phyloP scores from a whole-genome alignment of 2,329 filamentous ascomycete genomes.

The Orbilia ellipsospora region DNA sequence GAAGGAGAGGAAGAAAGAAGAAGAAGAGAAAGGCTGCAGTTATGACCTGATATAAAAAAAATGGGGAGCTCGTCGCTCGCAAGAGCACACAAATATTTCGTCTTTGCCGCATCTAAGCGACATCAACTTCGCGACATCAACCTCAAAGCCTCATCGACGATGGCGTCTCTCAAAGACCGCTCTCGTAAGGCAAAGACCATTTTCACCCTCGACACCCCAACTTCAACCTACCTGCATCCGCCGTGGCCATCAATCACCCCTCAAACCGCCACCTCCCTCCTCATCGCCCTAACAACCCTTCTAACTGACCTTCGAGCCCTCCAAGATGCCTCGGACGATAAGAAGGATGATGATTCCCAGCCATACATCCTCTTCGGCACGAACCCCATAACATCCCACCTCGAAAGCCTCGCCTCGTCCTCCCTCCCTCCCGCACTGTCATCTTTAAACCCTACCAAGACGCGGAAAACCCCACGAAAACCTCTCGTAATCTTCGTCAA shows the following conservation, averaged over 20 bases:
- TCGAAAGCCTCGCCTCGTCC: constrained; percentile 65
- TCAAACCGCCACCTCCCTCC: constrained; percentile 1
- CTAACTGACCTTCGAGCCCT: constrained; percentile 32
- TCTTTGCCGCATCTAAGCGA: constrained; percentile 44
- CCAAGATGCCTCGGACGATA: background rate
- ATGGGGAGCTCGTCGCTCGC: background rate
- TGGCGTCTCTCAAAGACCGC: constrained; percentile 49
- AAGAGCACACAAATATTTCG: constrained; percentile 7
- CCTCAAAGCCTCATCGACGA: constrained; percentile 1
- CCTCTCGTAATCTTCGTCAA: constrained; percentile 69
- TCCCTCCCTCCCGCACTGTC: constrained; percentile 19
- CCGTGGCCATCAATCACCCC: constrained; percentile 26
- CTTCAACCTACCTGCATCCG: constrained; percentile 32
- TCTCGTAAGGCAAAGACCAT: constrained; percentile 46
- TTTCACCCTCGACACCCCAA: constrained; percentile 41
- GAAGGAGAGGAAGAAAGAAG: constrained; percentile 11
- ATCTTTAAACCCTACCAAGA: background rate
- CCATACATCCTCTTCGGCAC: constrained; percentile 72
- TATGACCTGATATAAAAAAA: constrained; percentile 15
- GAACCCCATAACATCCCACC: constrained; percentile 71
- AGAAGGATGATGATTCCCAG: background rate
- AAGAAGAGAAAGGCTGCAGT: constrained; percentile 8
- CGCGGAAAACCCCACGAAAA: constrained; percentile 50
- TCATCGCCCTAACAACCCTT: constrained; percentile 12
- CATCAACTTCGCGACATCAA: background rate